phyloP scores from a whole-genome alignment of 495 filamentous ascomycete genomes.

The Rhizodiscina lignyota region DNA sequence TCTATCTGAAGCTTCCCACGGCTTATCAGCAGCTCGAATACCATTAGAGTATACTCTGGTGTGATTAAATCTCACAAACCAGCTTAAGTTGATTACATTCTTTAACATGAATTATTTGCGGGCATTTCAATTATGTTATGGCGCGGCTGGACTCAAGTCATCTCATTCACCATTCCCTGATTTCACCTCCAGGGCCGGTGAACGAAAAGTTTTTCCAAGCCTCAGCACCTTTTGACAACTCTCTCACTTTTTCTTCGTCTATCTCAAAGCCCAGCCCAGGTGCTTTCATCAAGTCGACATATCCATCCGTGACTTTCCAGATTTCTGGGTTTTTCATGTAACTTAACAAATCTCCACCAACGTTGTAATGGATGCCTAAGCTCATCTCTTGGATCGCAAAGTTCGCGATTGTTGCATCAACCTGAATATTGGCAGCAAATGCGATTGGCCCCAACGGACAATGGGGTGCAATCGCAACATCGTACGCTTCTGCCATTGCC shows the following conservation, averaged over 20 bases:
- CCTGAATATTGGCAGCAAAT: constrained; percentile 55
- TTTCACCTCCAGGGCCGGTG: constrained; percentile 49
- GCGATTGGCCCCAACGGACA: constrained; percentile 66
- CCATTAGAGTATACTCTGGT: too few relatives aligned
- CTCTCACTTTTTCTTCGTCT: constrained; percentile 49
- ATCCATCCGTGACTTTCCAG: constrained; percentile 49
- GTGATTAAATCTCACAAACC: too few relatives aligned
- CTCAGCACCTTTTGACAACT: constrained; percentile 30
- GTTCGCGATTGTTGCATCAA: constrained; percentile 46
- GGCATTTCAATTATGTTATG: too few relatives aligned
- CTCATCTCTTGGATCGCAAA: constrained; percentile 75
- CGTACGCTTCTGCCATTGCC: constrained; percentile 59
- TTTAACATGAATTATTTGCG: too few relatives aligned
- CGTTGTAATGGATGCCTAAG: constrained; percentile 66
- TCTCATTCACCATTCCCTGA: constrained; percentile 58
- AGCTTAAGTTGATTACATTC: too few relatives aligned
- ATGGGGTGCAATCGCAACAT: constrained; percentile 62
- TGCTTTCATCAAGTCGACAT: constrained; percentile 42
- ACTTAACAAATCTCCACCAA: constrained; percentile 46
- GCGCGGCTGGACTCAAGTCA: too few relatives aligned
- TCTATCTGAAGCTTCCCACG: too few relatives aligned
- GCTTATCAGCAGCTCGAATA: too few relatives aligned
- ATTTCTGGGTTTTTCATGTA: constrained; percentile 49
- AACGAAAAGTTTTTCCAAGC: constrained; percentile 48
- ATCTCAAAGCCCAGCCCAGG: constrained; percentile 62